Evolutionary conservation across 2,329 filamentous ascomycete genomes (phyloP).

Genomic region (Hypomyces perniciosus): DNA sequence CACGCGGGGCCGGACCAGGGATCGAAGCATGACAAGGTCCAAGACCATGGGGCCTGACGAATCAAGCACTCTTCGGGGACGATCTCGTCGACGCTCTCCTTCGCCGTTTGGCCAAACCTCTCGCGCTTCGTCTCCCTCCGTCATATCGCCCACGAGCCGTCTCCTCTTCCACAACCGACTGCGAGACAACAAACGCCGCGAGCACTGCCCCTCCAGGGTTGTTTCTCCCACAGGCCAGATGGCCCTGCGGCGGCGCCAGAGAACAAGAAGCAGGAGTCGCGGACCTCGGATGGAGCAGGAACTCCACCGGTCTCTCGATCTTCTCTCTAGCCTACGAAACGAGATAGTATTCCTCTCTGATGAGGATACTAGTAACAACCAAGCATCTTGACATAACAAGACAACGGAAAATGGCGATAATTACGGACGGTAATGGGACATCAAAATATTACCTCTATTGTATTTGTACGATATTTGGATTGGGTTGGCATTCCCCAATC

Average conservation of each 20-base stretch:
- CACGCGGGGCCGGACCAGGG: slow-evolving; percentile 34
- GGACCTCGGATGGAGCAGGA: slow-evolving; percentile 27
- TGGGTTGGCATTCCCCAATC: no score
- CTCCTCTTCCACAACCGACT: slow-evolving; percentile 37
- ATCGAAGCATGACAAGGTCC: slow-evolving; percentile 31
- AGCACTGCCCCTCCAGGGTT: slow-evolving; percentile 38
- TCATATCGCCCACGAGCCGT: slow-evolving; percentile 36
- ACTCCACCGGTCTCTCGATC: slow-evolving; percentile 22
- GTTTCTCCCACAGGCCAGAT: slow-evolving; percentile 30
- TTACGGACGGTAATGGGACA: no score
- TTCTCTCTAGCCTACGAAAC: slow-evolving; percentile 29
- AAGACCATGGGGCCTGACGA: slow-evolving; percentile 32
- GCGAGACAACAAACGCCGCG: slow-evolving; percentile 33
- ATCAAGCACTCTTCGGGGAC: slow-evolving; percentile 37
- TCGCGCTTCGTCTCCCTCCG: slow-evolving; percentile 28
- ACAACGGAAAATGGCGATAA: no score
- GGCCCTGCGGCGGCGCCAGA: slow-evolving; percentile 29
- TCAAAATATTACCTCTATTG: neutral
- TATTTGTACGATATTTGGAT: neutral
- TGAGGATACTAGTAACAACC: slow-evolving; percentile 6
- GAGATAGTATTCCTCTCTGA: slow-evolving; percentile 24
- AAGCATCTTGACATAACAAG: no score
- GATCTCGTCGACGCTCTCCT: slow-evolving; percentile 34
- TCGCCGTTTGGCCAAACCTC: slow-evolving; percentile 30
- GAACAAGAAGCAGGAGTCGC: slow-evolving; percentile 35